Evolutionary conservation across 345 rosid genomes (phyloP).

Genomic region (Acer saccharum): DNA sequence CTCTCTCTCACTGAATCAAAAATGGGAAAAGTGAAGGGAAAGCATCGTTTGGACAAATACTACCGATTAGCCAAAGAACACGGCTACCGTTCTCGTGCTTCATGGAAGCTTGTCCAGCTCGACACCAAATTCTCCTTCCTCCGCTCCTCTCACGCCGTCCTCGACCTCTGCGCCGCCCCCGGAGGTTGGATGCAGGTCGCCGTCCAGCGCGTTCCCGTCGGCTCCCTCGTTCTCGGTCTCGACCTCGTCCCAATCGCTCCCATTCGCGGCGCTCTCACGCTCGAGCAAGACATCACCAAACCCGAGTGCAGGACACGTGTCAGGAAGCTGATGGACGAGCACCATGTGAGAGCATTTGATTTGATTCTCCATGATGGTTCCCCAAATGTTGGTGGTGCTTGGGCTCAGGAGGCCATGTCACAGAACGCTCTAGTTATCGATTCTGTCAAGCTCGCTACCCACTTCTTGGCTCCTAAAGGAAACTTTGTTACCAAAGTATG

Average conservation of each 20-base stretch:
- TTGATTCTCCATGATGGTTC: conserved; percentile 91
- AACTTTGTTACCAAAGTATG: conserved; percentile 78
- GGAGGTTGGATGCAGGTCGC: conserved; percentile 99
- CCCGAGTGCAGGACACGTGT: conserved; percentile 71
- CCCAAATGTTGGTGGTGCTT: conserved; percentile 93
- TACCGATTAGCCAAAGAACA: conserved; percentile 85
- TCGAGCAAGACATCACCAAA: conserved; percentile 84
- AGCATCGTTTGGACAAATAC: conserved; percentile 83
- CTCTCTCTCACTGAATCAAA: neutral
- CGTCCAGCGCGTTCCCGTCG: conserved; percentile 84
- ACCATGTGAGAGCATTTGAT: conserved; percentile 66
- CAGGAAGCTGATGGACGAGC: conserved; percentile 67
- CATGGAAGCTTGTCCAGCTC: conserved; percentile 87
- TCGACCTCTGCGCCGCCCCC: conserved; percentile 97
- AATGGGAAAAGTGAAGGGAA: conserved; percentile 83
- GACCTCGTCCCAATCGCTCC: conserved; percentile 78
- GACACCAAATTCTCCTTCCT: conserved; percentile 71
- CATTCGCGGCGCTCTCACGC: conserved; percentile 61
- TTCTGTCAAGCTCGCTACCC: conserved; percentile 78
- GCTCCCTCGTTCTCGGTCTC: conserved; percentile 86
- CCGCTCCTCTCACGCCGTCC: conserved; percentile 65
- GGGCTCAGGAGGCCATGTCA: conserved; percentile 86
- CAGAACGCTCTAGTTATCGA: conserved; percentile 94
- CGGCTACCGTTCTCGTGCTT: conserved; percentile 92
- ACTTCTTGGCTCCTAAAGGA: conserved; percentile 78